phyloP scores from a whole-genome alignment of 352 stramenopile genomes.

The Nothophytophthora sp. region DNA sequence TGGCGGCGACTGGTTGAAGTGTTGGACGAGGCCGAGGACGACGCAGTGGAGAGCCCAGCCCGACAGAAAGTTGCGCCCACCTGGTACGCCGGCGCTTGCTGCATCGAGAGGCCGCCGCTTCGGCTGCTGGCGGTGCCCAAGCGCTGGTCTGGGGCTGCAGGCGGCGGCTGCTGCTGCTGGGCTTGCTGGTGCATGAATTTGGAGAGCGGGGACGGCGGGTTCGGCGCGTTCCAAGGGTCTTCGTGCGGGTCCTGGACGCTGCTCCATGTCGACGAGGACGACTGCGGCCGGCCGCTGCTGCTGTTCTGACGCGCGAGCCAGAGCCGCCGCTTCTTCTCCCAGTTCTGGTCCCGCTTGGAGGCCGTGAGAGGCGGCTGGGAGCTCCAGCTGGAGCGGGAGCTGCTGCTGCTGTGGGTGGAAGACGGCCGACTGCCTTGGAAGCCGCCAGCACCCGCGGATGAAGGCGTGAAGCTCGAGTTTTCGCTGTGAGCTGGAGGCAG shows the following conservation, averaged over 20 bases:
- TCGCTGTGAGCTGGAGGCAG: slow-evolving; percentile 10
- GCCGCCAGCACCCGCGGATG: too few relatives aligned
- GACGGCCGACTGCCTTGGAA: slow-evolving; percentile 12
- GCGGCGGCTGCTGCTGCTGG: slow-evolving; percentile 18
- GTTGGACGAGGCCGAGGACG: too few relatives aligned
- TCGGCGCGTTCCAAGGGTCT: slow-evolving; percentile 11
- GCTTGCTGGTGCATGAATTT: slow-evolving; percentile 75
- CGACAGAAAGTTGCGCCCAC: slow-evolving; percentile 13
- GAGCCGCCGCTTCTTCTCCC: slow-evolving; percentile 72
- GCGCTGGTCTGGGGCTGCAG: slow-evolving; percentile 14
- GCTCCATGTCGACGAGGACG: slow-evolving; percentile 17
- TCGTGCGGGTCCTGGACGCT: neutral
- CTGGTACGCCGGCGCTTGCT: slow-evolving; percentile 4
- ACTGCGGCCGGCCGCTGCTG: slow-evolving; percentile 5
- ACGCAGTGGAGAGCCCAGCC: slow-evolving; percentile 18
- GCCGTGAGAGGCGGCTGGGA: slow-evolving; percentile 69
- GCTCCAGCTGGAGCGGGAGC: slow-evolving; percentile 32
- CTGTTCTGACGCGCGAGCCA: slow-evolving; percentile 67
- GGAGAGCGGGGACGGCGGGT: slow-evolving; percentile 60
- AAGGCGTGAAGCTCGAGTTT: too few relatives aligned
- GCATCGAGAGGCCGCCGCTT: slow-evolving; percentile 9
- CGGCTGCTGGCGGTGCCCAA: slow-evolving; percentile 16
- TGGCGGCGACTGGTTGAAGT: slow-evolving; percentile 33
- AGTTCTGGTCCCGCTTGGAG: slow-evolving; percentile 82
- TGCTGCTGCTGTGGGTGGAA: slow-evolving; percentile 14